Percentiles rank a stretch among this genome's conserved stretches.
These are phyloP conservation scores for Fagus sylvatica DNA, from an alignment of 306 rosid genomes.

Conservation along the genomic window DNA sequence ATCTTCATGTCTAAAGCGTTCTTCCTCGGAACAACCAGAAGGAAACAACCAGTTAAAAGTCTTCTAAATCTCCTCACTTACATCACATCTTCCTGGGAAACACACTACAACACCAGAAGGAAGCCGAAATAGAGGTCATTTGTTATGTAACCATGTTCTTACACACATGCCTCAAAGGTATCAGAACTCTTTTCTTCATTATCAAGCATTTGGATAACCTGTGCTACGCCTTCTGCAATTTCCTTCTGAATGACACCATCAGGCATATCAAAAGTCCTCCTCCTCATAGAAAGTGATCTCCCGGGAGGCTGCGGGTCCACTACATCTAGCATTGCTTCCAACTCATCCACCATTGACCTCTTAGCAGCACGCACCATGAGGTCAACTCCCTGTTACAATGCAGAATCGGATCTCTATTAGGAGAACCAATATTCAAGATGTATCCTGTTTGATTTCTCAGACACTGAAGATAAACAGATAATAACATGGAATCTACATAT, in stretches of 20 bases:
- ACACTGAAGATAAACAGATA: not conserved
- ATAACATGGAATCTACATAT: not conserved
- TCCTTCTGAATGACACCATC: slow-evolving; percentile 68
- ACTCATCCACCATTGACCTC: slow-evolving; percentile 84
- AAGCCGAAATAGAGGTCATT: slow-evolving; percentile 15
- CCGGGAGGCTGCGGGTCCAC: slow-evolving; percentile 81
- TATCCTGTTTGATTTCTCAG: not conserved
- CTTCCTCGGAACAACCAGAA: slow-evolving; percentile 8
- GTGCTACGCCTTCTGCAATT: slow-evolving; percentile 82
- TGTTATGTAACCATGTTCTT: slow-evolving; percentile 15
- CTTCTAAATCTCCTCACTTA: slow-evolving; percentile 26
- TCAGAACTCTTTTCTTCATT: slow-evolving; percentile 52
- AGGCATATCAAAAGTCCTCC: slow-evolving; percentile 90
- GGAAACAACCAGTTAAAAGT: slow-evolving; percentile 29
- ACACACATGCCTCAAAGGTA: slow-evolving; percentile 43
- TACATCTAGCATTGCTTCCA: slow-evolving; percentile 90
- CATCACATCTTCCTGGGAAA: slow-evolving; percentile 30
- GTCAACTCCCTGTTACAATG: slow-evolving; percentile 59
- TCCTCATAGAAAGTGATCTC: slow-evolving; percentile 64
- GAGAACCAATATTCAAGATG: not conserved
- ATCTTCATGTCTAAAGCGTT: not conserved
- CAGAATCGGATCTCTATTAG: not conserved
- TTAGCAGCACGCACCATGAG: slow-evolving; percentile 70
- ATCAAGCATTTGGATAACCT: slow-evolving; percentile 77
- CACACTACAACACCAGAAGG: slow-evolving; percentile 29